Evolutionary conservation across 768 basidiomycete genomes (phyloP), one percentile per base, ranked within the genome.

Genomic region (Piloderma croceum): DNA sequence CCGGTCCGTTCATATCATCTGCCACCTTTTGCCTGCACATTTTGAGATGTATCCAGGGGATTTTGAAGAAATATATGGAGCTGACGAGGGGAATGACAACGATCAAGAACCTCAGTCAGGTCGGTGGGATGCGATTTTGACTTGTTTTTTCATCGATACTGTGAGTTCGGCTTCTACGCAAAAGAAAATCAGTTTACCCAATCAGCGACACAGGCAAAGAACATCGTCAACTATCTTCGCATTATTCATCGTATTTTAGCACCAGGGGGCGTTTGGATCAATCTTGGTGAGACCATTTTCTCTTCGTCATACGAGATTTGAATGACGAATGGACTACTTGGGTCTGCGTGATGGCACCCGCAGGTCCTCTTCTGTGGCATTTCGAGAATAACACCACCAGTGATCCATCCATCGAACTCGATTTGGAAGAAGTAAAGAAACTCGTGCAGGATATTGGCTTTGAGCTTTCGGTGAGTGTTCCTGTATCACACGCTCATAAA

Each of bases 121-220:
- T 10, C 61, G 77, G 49, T 98, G 90, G 90, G 81, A 94, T 48
- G 87, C 86, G 0, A 74, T 98, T 6, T 60, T 96, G 48, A 97
- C 92, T 2, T 97, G 91, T 57, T 98, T 97, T 73, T 98, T 97
- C 69, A 83, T 98, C 36, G 93, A 99, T 55, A 96, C 92, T 3
- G 91, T 90, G 50, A 46, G 74, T 52, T 2, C 6, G 23, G 7
- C 32, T 39, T 12, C 6, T 41, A 13, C 29, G 7, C 31, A 27
- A 5, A 29, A 9, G 27, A 9, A 15, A 29, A 29, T 15, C 9
- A 9, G 27, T 15, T 15, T 15, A 29, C 15, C 9, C 9, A 15
- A 29, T 9, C 9, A 29, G 15, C 10, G 10, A 9, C 15, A 29
- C 37, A 92, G 87, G 90, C 91, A 1, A 86, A 92, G 54, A 94